Percentiles rank a stretch among this genome's conserved stretches.
These are phyloP conservation scores for Coemansia sp. DNA, from an alignment of 192 early-diverging fungal species.

Conservation along the genomic window DNA sequence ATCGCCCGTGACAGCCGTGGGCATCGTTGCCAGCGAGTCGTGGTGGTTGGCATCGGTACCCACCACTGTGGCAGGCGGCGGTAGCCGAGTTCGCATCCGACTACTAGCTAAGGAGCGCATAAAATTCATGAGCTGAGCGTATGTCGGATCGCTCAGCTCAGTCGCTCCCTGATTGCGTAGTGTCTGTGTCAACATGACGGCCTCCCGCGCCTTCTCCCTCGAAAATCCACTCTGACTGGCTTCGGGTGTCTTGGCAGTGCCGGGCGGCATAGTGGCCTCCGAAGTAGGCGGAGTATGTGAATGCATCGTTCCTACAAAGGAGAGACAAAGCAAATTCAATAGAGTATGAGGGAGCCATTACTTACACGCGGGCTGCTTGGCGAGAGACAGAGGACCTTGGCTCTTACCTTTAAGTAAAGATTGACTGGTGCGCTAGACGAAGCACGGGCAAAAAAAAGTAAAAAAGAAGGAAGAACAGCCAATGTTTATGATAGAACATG, in stretches of 20 bases:
- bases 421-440: background rate
- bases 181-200: slow-evolving; percentile 40
- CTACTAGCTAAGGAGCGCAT: slow-evolving; percentile 46
- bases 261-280: background rate
- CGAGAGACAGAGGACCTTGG: background rate
- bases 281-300: slow-evolving; percentile 3
- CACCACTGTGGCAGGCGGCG: slow-evolving; percentile 4
- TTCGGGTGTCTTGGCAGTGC: background rate
- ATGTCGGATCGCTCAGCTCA: slow-evolving; percentile 79
- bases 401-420: background rate
- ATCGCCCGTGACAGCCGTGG: slow-evolving; percentile 35
- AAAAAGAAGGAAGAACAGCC: too few species aligned
- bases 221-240: slow-evolving; percentile 9
- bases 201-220: slow-evolving; percentile 30
- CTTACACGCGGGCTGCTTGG: background rate
- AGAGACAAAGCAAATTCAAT: background rate
- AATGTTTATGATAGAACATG: too few species aligned
- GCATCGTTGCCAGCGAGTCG: slow-evolving; percentile 12
- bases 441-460: background rate
- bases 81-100: slow-evolving; percentile 51
- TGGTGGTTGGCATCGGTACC: background rate
- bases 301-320: too few species aligned
- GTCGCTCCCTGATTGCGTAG: slow-evolving; percentile 68
- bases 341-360: background rate
- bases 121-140: slow-evolving; percentile 61